Conservation (phyloP, 257 asterid species). For the Euphrasia confusa region DNA sequence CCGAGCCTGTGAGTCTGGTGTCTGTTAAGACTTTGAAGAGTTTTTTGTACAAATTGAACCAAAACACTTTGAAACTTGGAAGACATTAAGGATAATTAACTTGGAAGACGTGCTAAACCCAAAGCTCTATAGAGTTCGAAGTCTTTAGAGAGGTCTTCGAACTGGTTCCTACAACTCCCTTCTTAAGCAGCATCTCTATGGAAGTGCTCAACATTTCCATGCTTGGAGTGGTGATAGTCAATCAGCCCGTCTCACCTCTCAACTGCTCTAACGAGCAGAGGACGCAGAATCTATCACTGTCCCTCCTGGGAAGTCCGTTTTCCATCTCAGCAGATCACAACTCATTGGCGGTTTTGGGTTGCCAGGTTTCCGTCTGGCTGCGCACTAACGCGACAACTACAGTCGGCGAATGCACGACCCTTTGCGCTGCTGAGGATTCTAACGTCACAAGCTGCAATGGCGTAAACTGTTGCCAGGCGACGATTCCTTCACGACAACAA, state of each 20-base stretch:
- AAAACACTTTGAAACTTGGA: too few relatives aligned
- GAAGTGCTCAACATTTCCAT: conserved; percentile 22
- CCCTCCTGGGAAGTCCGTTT: conserved; percentile 28
- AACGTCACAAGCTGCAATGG: conserved; percentile 24
- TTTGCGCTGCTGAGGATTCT: conserved; percentile 15
- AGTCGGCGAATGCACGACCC: conserved; percentile 26
- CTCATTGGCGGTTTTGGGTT: conserved; percentile 31
- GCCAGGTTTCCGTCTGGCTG: conserved; percentile 23
- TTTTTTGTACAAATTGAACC: too few relatives aligned
- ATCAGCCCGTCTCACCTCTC: conserved; percentile 23
- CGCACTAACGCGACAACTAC: neutral
- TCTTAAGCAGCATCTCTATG: conserved; percentile 28
- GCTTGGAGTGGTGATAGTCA: conserved; percentile 21
- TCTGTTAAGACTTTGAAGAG: too few relatives aligned
- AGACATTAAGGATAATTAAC: too few relatives aligned
- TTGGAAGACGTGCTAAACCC: too few relatives aligned
- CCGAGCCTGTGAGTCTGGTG: too few relatives aligned
- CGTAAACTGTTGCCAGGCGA: conserved; percentile 30
- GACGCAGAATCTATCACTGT: neutral
- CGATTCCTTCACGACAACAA: conserved; percentile 15
- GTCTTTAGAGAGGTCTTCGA: too few relatives aligned
- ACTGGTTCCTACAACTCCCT: too few relatives aligned
- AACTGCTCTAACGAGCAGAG: conserved; percentile 17
- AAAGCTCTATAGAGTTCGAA: too few relatives aligned
- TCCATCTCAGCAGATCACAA: conserved; percentile 26